phyloP scores from a whole-genome alignment of 1,284 basidiomycete genomes.

The Apiotrichum gracile region DNA sequence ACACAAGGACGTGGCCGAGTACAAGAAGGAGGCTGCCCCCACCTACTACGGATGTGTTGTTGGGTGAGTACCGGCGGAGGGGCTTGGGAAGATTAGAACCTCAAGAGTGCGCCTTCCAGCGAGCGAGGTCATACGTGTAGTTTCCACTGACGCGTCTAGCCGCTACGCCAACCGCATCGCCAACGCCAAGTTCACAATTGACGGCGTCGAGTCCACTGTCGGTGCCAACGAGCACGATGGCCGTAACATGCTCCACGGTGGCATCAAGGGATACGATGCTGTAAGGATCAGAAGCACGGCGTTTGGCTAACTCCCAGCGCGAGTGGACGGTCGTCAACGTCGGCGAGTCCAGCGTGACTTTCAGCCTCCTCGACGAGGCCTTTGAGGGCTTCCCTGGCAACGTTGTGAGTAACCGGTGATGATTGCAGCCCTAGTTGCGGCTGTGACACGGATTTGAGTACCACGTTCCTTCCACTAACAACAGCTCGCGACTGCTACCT shows the following conservation, averaged over 20 bases:
- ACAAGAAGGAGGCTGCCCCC: constrained; percentile 22
- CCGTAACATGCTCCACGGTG: constrained; percentile 24
- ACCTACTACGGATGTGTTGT: constrained; percentile 31
- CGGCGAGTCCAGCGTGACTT: constrained; percentile 10
- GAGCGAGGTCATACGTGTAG: neutral
- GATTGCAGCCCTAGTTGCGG: no score
- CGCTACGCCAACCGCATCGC: constrained; percentile 37
- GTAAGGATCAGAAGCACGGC: constrained; percentile 5
- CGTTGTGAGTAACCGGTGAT: constrained; percentile 15
- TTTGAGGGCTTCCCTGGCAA: constrained; percentile 32
- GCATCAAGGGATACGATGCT: constrained; percentile 19
- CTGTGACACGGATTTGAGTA: no score
- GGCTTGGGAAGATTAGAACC: neutral
- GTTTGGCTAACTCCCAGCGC: neutral
- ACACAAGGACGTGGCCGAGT: constrained; percentile 19
- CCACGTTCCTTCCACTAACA: neutral
- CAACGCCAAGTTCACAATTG: constrained; percentile 27
- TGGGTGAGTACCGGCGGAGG: constrained; percentile 21
- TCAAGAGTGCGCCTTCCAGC: neutral
- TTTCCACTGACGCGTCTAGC: constrained; percentile 4
- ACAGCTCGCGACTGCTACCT: constrained; percentile 26
- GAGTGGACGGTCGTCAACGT: constrained; percentile 16
- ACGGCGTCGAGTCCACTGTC: constrained; percentile 19
- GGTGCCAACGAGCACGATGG: constrained; percentile 31
- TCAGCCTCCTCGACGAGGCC: constrained; percentile 17